A percentile compares a stretch with the other conserved stretches of the same genome.
Evolutionary conservation across 75 land plant species (phyloP).

Genomic region (Selaginella tamariscina): DNA sequence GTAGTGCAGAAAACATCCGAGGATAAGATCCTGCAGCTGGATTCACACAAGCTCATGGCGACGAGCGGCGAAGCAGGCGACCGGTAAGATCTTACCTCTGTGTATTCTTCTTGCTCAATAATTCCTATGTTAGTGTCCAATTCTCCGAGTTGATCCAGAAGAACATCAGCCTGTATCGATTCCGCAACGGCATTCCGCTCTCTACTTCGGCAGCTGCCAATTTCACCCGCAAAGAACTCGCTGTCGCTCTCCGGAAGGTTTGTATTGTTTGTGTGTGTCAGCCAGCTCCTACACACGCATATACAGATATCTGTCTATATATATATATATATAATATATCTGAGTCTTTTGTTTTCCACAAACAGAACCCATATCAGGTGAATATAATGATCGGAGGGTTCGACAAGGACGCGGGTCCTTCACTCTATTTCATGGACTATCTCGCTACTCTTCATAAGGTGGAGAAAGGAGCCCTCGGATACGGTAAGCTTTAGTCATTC

Average conservation of each 20-base stretch:
- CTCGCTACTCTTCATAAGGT: constrained; percentile 87
- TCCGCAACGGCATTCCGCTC: constrained; percentile 74
- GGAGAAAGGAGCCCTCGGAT: constrained; percentile 84
- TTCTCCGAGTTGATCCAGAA: constrained; percentile 92
- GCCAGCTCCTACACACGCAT: neutral
- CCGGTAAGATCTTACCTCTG: constrained; percentile 24
- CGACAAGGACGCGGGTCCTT: constrained; percentile 78
- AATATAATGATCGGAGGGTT: constrained; percentile 78
- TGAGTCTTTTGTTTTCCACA: neutral
- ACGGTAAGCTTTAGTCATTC: constrained; percentile 33
- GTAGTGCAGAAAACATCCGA: constrained; percentile 76
- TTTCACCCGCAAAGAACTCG: constrained; percentile 76
- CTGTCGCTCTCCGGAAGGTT: constrained; percentile 81
- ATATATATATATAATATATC: neutral
- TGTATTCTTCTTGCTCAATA: neutral
- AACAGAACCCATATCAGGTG: constrained; percentile 79
- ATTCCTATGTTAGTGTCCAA: constrained; percentile 44
- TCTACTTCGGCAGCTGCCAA: constrained; percentile 84
- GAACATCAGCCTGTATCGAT: constrained; percentile 69
- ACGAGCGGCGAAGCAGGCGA: constrained; percentile 75
- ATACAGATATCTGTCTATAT: neutral
- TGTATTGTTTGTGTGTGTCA: neutral
- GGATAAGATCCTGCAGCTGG: constrained; percentile 90
- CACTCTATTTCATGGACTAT: constrained; percentile 81
- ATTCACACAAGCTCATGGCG: constrained; percentile 85